Percentiles rank a stretch among this genome's conserved stretches.
These are phyloP conservation scores for Yamadazyma sp. DNA, from an alignment of 1,139 yeast genomes.

Conservation along the genomic window DNA sequence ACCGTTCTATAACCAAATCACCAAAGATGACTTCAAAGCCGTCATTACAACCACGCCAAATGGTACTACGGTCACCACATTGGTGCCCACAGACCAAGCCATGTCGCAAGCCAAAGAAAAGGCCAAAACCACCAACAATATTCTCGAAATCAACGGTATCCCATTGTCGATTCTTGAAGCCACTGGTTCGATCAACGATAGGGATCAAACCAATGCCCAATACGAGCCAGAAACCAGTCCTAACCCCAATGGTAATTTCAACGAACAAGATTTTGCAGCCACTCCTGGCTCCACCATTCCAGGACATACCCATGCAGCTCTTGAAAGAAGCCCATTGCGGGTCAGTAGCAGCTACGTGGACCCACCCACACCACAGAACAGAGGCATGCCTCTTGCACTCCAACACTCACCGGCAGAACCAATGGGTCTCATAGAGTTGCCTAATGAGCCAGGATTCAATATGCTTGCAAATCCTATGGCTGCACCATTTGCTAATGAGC, in stretches of 20 bases:
- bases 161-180: constrained; percentile 80
- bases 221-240: neutral
- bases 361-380: neutral
- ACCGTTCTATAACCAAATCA: constrained; percentile 91
- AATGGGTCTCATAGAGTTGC: constrained; percentile 12
- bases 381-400: neutral
- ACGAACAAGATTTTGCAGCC: neutral
- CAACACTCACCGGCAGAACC: constrained; percentile 4
- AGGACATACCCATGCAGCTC: neutral
- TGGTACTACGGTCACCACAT: constrained; percentile 86
- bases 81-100: constrained; percentile 84
- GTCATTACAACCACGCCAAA: constrained; percentile 86
- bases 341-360: neutral
- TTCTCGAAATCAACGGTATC: constrained; percentile 72
- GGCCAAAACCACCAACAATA: constrained; percentile 43
- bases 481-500: constrained; percentile 31
- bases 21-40: constrained; percentile 87
- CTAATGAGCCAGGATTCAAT: constrained; percentile 17
- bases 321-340: constrained; percentile 1
- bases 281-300: neutral
- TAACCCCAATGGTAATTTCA: neutral
- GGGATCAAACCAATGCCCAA: neutral
- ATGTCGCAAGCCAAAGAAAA: constrained; percentile 57
- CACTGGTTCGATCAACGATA: constrained; percentile 62
- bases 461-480: constrained; percentile 11